Evolutionary conservation across 2,329 filamentous ascomycete species (phyloP).

Genomic region (Juglanconis juglandina): DNA sequence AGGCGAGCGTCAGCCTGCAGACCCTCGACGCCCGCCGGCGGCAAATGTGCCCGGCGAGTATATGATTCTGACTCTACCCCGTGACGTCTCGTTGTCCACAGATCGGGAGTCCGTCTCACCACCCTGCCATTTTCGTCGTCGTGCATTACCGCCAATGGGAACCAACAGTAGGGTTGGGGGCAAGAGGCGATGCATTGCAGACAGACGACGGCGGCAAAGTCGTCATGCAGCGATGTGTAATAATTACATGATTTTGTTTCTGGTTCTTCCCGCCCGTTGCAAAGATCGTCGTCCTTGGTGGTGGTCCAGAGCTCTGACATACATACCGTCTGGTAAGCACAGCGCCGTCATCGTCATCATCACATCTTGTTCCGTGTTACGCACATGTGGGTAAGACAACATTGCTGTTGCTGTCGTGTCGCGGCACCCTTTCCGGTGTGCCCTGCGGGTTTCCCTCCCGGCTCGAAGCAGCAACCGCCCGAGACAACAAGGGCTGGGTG

Average conservation of each 20-base stretch:
- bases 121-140: neutral
- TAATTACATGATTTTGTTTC: neutral
- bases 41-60: neutral
- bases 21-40: neutral
- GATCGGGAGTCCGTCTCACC: neutral
- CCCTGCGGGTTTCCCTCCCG: neutral
- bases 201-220: neutral
- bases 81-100: neutral
- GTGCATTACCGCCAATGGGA: slow-evolving; percentile 1
- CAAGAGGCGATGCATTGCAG: neutral
- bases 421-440: neutral
- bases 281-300: neutral
- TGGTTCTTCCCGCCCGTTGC: too few species aligned
- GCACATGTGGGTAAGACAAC: neutral
- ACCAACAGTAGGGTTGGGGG: neutral
- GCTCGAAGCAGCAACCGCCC: neutral
- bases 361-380: neutral
- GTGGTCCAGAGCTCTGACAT: neutral
- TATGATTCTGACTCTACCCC: neutral
- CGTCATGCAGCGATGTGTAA: neutral
- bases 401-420: neutral
- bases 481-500: neutral
- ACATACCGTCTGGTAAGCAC: neutral
- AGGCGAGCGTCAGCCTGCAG: too few species aligned
- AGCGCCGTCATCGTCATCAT: neutral